Conservation (phyloP, 192 early-diverging fungal species). For the Chytriomyces sp. region DNA sequence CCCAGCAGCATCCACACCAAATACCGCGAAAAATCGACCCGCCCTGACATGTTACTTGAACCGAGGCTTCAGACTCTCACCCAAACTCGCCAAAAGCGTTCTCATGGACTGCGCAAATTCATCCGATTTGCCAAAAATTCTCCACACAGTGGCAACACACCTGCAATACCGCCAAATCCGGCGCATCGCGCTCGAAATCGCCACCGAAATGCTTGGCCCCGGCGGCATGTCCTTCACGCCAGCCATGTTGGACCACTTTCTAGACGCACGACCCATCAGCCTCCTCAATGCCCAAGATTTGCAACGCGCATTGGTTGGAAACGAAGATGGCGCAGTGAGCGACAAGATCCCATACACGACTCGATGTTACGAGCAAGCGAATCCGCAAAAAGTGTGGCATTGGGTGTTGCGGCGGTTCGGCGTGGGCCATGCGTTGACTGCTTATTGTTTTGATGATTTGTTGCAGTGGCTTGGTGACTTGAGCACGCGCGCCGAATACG, state of each 20-base stretch:
- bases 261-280: not conserved
- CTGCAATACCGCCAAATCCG: not conserved
- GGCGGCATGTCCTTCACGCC: not conserved
- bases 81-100: slow-evolving; percentile 3
- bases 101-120: slow-evolving; percentile 10
- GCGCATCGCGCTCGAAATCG: slow-evolving; percentile 7
- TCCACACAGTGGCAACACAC: not conserved
- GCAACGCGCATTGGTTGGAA: slow-evolving; percentile 5
- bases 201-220: slow-evolving; percentile 28
- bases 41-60: slow-evolving; percentile 1
- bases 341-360: slow-evolving; percentile 27
- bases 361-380: slow-evolving; percentile 32
- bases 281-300: slow-evolving; percentile 1
- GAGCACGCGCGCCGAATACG: not conserved
- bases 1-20: not conserved
- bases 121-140: not conserved
- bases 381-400: slow-evolving; percentile 19
- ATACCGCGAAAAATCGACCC: not conserved
- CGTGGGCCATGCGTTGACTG: slow-evolving; percentile 12
- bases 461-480: slow-evolving; percentile 34
- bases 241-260: slow-evolving; percentile 4
- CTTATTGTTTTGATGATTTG: slow-evolving; percentile 34
- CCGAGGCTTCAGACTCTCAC: slow-evolving; percentile 25
- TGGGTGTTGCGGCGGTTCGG: slow-evolving; percentile 30
- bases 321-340: not conserved